These are phyloP conservation scores for Cyclanthera cordifolia DNA, from an alignment of 306 rosid genomes.

Conservation along the genomic window DNA sequence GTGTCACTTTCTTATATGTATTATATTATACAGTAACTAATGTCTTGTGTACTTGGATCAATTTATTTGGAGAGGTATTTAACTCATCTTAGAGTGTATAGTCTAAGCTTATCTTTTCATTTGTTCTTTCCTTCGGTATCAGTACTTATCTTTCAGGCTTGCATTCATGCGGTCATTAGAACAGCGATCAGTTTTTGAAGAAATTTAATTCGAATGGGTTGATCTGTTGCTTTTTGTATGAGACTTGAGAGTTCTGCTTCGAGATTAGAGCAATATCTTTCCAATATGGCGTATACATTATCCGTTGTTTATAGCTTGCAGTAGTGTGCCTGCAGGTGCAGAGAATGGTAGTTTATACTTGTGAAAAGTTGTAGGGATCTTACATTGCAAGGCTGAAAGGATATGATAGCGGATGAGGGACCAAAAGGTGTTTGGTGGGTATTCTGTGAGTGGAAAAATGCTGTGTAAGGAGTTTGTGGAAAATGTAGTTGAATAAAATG, in stretches of 20 bases:
- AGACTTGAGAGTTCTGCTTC: background rate
- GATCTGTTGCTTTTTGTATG: background rate
- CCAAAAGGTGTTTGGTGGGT: too few species aligned
- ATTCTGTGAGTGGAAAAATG: background rate
- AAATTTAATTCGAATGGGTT: background rate
- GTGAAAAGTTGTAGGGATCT: background rate
- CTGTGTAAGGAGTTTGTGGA: background rate
- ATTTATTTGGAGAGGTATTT: background rate
- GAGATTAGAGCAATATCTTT: background rate
- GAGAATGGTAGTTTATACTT: background rate
- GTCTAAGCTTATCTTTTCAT: background rate
- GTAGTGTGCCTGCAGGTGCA: background rate
- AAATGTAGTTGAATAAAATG: background rate
- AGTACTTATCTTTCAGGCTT: background rate
- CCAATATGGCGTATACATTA: background rate
- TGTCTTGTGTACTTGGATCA: background rate
- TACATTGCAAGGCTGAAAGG: background rate
- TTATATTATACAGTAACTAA: background rate
- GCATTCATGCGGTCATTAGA: background rate
- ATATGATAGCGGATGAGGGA: background rate
- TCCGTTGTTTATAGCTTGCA: background rate
- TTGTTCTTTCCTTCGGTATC: background rate
- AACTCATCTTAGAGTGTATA: background rate
- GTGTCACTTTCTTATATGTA: background rate
- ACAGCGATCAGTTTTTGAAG: background rate